Evolutionary conservation across 2,329 filamentous ascomycete species (phyloP).

Genomic region (Exophiala lecanii-corni): DNA sequence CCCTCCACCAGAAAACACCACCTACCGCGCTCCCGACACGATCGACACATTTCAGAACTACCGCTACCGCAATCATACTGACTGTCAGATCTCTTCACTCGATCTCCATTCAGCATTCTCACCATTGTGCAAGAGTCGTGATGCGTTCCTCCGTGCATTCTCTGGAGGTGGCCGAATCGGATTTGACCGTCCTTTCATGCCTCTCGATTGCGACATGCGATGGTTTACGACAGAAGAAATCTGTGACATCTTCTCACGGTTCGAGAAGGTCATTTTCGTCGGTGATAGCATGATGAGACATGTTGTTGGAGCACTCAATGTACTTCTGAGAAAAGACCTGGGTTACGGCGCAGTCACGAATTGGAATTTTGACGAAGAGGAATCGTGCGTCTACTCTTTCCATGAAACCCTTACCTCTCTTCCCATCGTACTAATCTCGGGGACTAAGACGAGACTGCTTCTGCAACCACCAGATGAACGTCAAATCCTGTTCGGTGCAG

Average conservation of each 20-base stretch:
- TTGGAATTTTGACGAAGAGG: conserved; percentile 46
- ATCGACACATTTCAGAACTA: conserved; percentile 40
- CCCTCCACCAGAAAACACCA: conserved; percentile 27
- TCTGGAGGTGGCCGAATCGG: conserved; percentile 44
- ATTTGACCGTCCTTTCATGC: conserved; percentile 43
- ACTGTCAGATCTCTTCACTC: conserved; percentile 43
- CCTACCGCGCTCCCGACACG: conserved; percentile 29
- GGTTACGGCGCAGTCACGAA: conserved; percentile 48
- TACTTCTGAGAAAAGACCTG: conserved; percentile 43
- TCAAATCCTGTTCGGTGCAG: conserved; percentile 47
- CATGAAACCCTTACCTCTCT: not conserved
- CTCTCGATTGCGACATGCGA: conserved; percentile 44
- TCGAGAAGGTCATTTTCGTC: conserved; percentile 45
- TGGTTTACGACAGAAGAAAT: conserved; percentile 46
- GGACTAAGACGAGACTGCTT: conserved; percentile 45
- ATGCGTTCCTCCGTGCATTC: conserved; percentile 39
- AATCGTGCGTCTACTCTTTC: conserved; percentile 31
- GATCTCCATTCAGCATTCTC: conserved; percentile 39
- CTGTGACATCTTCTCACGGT: conserved; percentile 43
- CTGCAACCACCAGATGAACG: conserved; percentile 48
- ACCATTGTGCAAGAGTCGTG: conserved; percentile 35
- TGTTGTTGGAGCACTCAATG: conserved; percentile 45
- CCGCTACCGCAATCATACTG: conserved; percentile 37
- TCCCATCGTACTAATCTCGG: too few relatives aligned
- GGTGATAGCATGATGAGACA: conserved; percentile 49